These are phyloP conservation scores for Trichoderma simmonsii DNA, from an alignment of 2,329 filamentous ascomycete species.

Conservation along the genomic window DNA sequence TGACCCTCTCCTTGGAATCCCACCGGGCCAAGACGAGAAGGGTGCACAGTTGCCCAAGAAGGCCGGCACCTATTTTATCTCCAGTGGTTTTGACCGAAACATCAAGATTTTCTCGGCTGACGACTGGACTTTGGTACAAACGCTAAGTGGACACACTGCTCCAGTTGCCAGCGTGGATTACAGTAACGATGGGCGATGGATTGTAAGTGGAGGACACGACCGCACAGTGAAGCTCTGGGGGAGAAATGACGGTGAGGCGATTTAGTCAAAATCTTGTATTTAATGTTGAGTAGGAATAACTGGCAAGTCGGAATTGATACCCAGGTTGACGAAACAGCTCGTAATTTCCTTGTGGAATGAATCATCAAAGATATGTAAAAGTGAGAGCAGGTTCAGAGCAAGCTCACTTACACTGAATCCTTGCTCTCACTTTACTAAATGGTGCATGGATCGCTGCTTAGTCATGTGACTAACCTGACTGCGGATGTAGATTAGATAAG, in stretches of 20 bases:
- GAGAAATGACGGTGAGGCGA: slow-evolving; percentile 66
- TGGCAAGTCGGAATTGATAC: slow-evolving; percentile 7
- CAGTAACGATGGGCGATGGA: slow-evolving; percentile 82
- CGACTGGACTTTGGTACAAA: slow-evolving; percentile 89
- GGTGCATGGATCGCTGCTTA: not conserved
- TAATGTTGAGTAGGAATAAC: slow-evolving; percentile 16
- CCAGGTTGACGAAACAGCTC: not conserved
- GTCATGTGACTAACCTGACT: slow-evolving; percentile 21
- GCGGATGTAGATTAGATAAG: slow-evolving; percentile 26
- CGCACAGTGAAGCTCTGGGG: slow-evolving; percentile 96
- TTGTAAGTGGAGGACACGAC: slow-evolving; percentile 91
- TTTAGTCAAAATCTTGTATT: slow-evolving; percentile 32
- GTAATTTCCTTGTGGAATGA: not conserved
- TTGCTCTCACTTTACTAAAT: not conserved
- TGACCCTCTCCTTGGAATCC: slow-evolving; percentile 61
- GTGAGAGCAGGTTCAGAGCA: not conserved
- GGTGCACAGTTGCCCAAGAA: slow-evolving; percentile 73
- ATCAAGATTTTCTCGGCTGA: slow-evolving; percentile 96
- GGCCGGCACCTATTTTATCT: slow-evolving; percentile 87
- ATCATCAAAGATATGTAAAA: not conserved
- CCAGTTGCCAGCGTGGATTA: slow-evolving; percentile 91
- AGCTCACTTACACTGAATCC: not conserved
- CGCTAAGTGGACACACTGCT: slow-evolving; percentile 83
- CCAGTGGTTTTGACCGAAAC: slow-evolving; percentile 87
- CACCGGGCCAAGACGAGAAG: slow-evolving; percentile 61